Evolutionary conservation across 345 rosid species (phyloP).

Genomic region (Boechera retrofracta): DNA sequence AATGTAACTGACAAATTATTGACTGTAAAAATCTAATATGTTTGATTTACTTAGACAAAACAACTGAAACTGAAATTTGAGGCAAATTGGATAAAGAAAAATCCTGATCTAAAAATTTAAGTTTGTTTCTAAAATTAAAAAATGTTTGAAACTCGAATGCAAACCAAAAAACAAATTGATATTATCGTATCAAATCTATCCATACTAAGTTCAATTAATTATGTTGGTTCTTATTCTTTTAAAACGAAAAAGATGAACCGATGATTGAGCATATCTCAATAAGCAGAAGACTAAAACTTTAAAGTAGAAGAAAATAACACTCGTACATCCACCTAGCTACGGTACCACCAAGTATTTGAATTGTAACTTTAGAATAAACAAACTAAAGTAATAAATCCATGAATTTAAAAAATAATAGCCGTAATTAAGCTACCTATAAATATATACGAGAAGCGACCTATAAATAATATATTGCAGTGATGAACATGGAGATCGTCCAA

Average conservation of each 20-base stretch:
- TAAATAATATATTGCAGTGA: background rate
- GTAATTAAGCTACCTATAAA: slow-evolving; percentile 14
- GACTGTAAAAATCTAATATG: background rate
- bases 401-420: background rate
- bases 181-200: background rate
- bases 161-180: background rate
- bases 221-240: background rate
- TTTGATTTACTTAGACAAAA: background rate
- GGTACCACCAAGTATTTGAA: slow-evolving; percentile 25
- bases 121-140: background rate
- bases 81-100: background rate
- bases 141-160: background rate
- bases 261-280: background rate
- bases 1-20: background rate
- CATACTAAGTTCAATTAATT: too few species aligned
- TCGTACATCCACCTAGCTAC: slow-evolving; percentile 18
- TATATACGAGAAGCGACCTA: background rate
- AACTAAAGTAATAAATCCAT: background rate
- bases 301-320: background rate
- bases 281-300: background rate
- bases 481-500: too few species aligned
- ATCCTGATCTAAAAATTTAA: background rate
- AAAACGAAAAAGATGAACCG: background rate
- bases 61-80: background rate
- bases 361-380: slow-evolving; percentile 6